phyloP scores from a whole-genome alignment of 2,329 filamentous ascomycete genomes.

The Fusarium incarnatum region DNA sequence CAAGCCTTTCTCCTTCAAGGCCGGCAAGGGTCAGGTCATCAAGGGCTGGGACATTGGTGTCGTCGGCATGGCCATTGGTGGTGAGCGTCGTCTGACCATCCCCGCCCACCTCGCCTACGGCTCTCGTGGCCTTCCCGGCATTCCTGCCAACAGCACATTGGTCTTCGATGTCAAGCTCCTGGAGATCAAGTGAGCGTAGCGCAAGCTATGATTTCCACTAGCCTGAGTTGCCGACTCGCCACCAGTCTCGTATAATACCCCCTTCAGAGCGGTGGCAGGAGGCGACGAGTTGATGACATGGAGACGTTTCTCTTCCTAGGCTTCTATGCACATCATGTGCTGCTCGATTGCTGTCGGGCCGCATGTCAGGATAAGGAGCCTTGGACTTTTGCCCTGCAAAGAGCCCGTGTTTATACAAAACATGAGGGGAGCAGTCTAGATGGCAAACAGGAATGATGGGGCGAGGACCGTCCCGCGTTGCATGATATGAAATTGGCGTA shows the following conservation, averaged over 20 bases:
- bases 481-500: slow-evolving; percentile 64
- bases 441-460: slow-evolving; percentile 60
- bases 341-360: slow-evolving; percentile 44
- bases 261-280: slow-evolving; percentile 27
- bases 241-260: slow-evolving; percentile 43
- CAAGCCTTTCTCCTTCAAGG: slow-evolving; percentile 96
- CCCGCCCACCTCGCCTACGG: slow-evolving; percentile 91
- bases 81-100: slow-evolving; percentile 92
- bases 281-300: slow-evolving; percentile 23
- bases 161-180: slow-evolving; percentile 92
- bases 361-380: slow-evolving; percentile 57
- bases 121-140: slow-evolving; percentile 82
- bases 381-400: slow-evolving; percentile 58
- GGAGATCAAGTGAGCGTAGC: slow-evolving; percentile 76
- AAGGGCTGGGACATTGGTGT: slow-evolving; percentile 98
- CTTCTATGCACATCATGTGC: slow-evolving; percentile 33
- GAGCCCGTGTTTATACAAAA: slow-evolving; percentile 28
- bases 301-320: slow-evolving; percentile 19
- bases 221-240: slow-evolving; percentile 20
- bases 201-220: slow-evolving; percentile 14
- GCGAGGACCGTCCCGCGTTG: slow-evolving; percentile 59
- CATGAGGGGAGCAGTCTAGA: slow-evolving; percentile 31
- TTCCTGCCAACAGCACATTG: slow-evolving; percentile 90
- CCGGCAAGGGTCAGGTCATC: slow-evolving; percentile 95
- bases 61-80: slow-evolving; percentile 90